phyloP scores from a whole-genome alignment of 140 eudicot genomes.

The Anethum foeniculum region DNA sequence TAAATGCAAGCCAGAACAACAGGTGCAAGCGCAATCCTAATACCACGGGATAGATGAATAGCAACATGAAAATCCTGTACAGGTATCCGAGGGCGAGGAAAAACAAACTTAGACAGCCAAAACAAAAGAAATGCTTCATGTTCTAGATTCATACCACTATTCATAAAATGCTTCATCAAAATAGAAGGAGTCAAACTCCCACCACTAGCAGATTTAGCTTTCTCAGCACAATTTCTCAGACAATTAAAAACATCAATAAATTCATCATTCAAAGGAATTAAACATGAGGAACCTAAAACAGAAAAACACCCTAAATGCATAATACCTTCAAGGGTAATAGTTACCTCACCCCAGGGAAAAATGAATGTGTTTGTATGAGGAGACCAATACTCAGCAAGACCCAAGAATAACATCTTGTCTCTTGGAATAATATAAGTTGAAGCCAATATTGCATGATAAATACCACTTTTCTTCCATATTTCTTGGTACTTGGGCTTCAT shows the following conservation, averaged over 20 bases:
- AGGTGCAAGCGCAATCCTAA: neutral
- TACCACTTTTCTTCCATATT: neutral
- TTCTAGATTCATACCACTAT: neutral
- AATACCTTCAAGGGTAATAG: neutral
- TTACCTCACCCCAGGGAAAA: slow-evolving; percentile 9
- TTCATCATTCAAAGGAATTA: neutral
- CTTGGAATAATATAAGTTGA: neutral
- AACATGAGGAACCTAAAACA: neutral
- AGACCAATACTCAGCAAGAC: neutral
- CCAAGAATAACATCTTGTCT: neutral
- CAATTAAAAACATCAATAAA: neutral
- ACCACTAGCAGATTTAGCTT: neutral
- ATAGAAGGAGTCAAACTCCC: too few relatives aligned
- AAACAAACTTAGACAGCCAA: neutral
- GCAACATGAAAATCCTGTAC: neutral
- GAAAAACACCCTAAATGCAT: neutral
- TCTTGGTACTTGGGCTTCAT: neutral
- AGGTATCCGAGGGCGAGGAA: neutral
- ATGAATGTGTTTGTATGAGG: neutral
- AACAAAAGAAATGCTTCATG: neutral
- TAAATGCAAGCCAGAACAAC: slow-evolving; percentile 7
- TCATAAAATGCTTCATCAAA: neutral
- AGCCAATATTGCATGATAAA: neutral
- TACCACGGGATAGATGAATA: neutral
- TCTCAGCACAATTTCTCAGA: neutral